Evolutionary conservation across 2,329 filamentous ascomycete genomes (phyloP).

Genomic region (Teratosphaeria epicoccoides): DNA sequence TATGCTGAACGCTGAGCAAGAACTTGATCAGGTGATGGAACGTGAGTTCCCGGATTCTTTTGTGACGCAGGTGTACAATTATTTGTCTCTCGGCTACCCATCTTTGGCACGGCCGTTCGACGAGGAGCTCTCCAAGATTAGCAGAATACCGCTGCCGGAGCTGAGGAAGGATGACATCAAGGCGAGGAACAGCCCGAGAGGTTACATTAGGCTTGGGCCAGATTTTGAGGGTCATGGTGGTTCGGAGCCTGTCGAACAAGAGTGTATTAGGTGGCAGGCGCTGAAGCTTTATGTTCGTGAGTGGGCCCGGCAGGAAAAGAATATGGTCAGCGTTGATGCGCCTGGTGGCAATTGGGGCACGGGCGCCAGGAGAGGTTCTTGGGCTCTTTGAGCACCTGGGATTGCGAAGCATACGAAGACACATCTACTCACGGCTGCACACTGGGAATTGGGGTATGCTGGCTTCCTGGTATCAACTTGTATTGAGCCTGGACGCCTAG

Average conservation of each 20-base stretch:
- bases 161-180: constrained; percentile 61
- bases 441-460: neutral
- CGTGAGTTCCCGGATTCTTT: constrained; percentile 72
- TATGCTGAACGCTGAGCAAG: constrained; percentile 35
- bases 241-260: constrained; percentile 31
- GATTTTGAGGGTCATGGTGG: constrained; percentile 40
- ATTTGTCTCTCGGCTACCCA: constrained; percentile 85
- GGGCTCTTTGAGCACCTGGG: constrained; percentile 28
- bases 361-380: constrained; percentile 38
- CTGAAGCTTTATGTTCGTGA: constrained; percentile 74
- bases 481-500: neutral
- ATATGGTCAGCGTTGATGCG: constrained; percentile 38
- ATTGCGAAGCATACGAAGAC: neutral
- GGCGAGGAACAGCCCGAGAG: constrained; percentile 47
- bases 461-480: neutral
- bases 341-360: constrained; percentile 31
- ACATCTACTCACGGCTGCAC: neutral
- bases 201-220: constrained; percentile 55
- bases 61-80: constrained; percentile 94
- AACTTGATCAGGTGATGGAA: constrained; percentile 33
- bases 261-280: constrained; percentile 72
- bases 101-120: constrained; percentile 75
- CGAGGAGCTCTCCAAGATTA: constrained; percentile 73
- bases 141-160: constrained; percentile 55
- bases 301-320: constrained; percentile 81